phyloP scores from a whole-genome alignment of 2,329 filamentous ascomycete genomes.

The Claviceps sp. region DNA sequence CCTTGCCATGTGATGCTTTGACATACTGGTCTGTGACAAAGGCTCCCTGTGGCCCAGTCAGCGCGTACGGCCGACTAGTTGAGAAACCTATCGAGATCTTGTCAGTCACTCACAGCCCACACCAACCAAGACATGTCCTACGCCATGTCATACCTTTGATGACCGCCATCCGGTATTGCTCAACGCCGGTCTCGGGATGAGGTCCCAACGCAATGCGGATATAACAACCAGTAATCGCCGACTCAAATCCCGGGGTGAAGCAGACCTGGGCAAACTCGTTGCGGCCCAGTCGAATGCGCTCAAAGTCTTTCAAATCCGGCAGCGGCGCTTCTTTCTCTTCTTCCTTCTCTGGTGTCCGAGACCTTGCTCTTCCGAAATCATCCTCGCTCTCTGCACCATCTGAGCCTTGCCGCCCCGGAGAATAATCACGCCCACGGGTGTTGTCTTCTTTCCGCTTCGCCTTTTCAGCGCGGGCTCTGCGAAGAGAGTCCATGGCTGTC shows the following conservation, averaged over 20 bases:
- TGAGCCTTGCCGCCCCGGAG: constrained; percentile 19
- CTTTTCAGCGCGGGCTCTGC: constrained; percentile 49
- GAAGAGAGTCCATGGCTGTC: constrained; percentile 58
- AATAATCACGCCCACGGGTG: constrained; percentile 45
- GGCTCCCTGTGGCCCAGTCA: constrained; percentile 62
- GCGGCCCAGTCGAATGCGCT: constrained; percentile 71
- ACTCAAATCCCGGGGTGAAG: constrained; percentile 83
- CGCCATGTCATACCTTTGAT: constrained; percentile 54
- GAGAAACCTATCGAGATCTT: constrained; percentile 46
- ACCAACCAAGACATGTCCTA: background rate
- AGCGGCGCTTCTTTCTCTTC: constrained; percentile 56
- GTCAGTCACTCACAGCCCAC: background rate
- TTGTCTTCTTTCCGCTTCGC: constrained; percentile 37
- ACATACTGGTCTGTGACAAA: constrained; percentile 82
- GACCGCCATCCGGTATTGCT: constrained; percentile 74
- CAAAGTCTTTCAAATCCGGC: constrained; percentile 65
- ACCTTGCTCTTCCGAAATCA: constrained; percentile 53
- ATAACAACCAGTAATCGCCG: constrained; percentile 70
- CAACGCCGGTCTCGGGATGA: constrained; percentile 56
- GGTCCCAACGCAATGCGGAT: constrained; percentile 72
- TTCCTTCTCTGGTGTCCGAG: constrained; percentile 46
- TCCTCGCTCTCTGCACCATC: constrained; percentile 60
- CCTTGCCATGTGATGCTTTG: constrained; percentile 67
- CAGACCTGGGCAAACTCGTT: constrained; percentile 81
- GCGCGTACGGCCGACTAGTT: constrained; percentile 68